A percentile compares a stretch with the other conserved stretches of the same genome.
phyloP scores from a whole-genome alignment of 192 early-diverging fungal species.

The Linnemannia zychae region DNA sequence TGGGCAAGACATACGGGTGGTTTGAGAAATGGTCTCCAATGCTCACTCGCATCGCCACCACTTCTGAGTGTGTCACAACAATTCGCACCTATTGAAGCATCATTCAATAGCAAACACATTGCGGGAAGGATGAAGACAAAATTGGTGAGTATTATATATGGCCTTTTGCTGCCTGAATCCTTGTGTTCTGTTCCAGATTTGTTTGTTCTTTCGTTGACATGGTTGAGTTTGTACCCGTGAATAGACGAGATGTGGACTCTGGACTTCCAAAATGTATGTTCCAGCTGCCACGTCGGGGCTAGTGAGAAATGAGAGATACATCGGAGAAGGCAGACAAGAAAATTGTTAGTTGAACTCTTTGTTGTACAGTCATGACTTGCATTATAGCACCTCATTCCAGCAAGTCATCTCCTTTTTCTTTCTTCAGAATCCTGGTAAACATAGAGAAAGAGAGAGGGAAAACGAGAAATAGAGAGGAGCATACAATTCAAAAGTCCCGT shows the following conservation, averaged over 20 bases:
- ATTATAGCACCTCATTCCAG: no score
- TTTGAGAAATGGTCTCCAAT: constrained; percentile 33
- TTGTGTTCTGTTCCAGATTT: background rate
- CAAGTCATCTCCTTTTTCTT: no score
- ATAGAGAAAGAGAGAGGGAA: background rate
- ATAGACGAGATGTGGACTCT: constrained; percentile 33
- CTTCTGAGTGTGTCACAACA: background rate
- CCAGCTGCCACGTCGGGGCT: constrained; percentile 28
- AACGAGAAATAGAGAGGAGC: background rate
- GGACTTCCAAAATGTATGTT: constrained; percentile 27
- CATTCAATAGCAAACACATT: no score
- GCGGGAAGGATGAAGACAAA: background rate
- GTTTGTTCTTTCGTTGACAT: background rate
- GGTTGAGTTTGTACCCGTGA: constrained; percentile 7
- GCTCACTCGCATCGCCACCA: constrained; percentile 18
- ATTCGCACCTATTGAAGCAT: constrained; percentile 26
- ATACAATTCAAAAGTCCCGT: constrained; percentile 34
- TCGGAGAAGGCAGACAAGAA: no score
- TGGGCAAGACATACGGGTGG: background rate
- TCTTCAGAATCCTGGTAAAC: background rate
- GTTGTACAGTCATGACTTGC: no score
- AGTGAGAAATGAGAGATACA: background rate
- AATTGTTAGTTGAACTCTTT: no score
- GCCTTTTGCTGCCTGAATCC: no score
- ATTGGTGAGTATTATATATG: background rate